These are phyloP conservation scores for Globisporangium parvum DNA, from an alignment of 352 stramenopile genomes.

Conservation along the genomic window DNA sequence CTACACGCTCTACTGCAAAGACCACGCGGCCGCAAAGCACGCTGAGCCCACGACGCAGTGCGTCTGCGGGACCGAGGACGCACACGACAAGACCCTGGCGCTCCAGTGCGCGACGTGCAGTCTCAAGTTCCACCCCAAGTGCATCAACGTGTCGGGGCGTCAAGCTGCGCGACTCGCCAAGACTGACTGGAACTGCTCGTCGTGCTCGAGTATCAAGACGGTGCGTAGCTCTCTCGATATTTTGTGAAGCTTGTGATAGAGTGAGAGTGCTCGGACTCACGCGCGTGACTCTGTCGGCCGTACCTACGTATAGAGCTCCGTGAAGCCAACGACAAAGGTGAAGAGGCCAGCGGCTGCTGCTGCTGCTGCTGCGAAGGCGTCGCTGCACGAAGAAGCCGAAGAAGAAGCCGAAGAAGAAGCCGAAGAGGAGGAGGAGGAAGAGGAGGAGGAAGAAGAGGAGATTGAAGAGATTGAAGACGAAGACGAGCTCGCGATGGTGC, in stretches of 20 bases:
- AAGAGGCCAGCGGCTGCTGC: not conserved
- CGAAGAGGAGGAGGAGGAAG: constrained; percentile 5
- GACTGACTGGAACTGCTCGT: constrained; percentile 31
- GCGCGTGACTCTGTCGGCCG: not conserved
- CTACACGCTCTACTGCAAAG: constrained; percentile 71
- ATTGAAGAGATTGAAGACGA: constrained; percentile 4
- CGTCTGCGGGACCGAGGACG: constrained; percentile 37
- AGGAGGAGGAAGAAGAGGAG: constrained; percentile 5
- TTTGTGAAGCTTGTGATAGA: not conserved
- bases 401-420: not conserved
- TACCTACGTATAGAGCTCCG: not conserved
- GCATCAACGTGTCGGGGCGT: constrained; percentile 71
- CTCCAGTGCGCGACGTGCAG: constrained; percentile 57
- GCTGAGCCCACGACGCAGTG: constrained; percentile 33
- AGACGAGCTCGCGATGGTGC: not conserved
- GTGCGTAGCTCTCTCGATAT: not conserved
- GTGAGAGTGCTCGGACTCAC: not conserved
- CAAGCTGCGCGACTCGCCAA: constrained; percentile 55
- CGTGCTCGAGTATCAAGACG: constrained; percentile 23
- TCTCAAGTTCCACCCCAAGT: constrained; percentile 75
- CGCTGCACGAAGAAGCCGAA: not conserved
- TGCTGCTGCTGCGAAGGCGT: not conserved
- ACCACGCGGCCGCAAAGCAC: constrained; percentile 42
- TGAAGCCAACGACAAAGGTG: constrained; percentile 10
- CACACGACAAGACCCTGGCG: constrained; percentile 38